A percentile compares a stretch with the other conserved stretches of the same genome.
These are phyloP conservation scores for Metschnikowia sp. DNA, from an alignment of 805 yeast genomes.

Conservation along the genomic window DNA sequence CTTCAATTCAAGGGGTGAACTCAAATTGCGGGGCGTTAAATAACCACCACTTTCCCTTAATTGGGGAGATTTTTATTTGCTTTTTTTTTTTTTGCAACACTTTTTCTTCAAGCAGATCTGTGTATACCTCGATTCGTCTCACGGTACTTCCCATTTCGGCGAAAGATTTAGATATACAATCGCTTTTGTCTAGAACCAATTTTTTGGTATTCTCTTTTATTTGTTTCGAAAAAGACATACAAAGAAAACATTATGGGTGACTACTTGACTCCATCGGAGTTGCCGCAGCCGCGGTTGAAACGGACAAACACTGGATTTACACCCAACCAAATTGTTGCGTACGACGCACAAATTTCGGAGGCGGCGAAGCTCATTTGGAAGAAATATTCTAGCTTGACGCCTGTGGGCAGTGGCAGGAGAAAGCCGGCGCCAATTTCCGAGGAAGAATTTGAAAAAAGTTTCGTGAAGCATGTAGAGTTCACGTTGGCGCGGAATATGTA, in stretches of 20 bases:
- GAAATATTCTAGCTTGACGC: constrained; percentile 52
- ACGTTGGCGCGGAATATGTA: constrained; percentile 86
- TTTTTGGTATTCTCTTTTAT: no score
- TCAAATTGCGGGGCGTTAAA: no score
- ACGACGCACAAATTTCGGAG: constrained; percentile 78
- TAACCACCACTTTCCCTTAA: no score
- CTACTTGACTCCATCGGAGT: constrained; percentile 34
- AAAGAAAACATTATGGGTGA: constrained; percentile 25
- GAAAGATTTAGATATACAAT: no score
- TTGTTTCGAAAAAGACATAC: no score
- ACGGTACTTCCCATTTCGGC: no score
- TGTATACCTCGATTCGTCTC: no score
- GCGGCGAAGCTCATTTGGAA: constrained; percentile 77
- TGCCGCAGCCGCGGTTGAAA: constrained; percentile 48
- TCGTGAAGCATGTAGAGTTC: constrained; percentile 86
- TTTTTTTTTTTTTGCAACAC: no score
- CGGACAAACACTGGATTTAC: constrained; percentile 88
- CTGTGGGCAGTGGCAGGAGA: constrained; percentile 14
- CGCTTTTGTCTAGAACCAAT: no score
- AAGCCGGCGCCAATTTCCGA: constrained; percentile 28
- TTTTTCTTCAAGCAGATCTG: no score
- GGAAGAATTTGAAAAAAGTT: constrained; percentile 61
- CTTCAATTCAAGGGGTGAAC: no score
- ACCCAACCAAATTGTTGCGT: constrained; percentile 80
- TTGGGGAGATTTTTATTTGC: no score